These are phyloP conservation scores for Vanderwaltozyma polyspora DNA, from an alignment of 805 yeast genomes.

Conservation along the genomic window DNA sequence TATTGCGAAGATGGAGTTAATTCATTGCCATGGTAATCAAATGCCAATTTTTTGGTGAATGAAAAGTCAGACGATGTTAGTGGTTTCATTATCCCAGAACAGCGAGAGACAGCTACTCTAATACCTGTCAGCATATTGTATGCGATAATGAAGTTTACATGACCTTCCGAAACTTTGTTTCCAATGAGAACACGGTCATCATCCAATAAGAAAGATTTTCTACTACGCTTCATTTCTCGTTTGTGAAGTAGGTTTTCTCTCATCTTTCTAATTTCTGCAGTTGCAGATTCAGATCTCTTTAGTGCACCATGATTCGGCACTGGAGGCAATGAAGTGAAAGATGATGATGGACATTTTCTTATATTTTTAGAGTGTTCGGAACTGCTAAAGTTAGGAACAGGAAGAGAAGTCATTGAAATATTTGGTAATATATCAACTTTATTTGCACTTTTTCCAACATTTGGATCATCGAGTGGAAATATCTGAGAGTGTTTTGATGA, in stretches of 20 bases:
- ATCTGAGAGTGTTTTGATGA: slow-evolving; percentile 28
- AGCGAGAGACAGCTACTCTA: slow-evolving; percentile 84
- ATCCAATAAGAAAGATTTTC: slow-evolving; percentile 35
- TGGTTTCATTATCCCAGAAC: slow-evolving; percentile 74
- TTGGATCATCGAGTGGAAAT: slow-evolving; percentile 18
- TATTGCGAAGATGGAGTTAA: slow-evolving; percentile 87
- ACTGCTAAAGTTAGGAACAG: slow-evolving; percentile 5
- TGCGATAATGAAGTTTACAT: slow-evolving; percentile 84
- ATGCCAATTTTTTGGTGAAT: slow-evolving; percentile 67
- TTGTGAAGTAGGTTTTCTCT: slow-evolving; percentile 36
- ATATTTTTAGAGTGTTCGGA: background rate
- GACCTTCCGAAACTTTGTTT: slow-evolving; percentile 82
- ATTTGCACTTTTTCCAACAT: background rate
- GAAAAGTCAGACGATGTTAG: slow-evolving; percentile 58
- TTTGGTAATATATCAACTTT: background rate
- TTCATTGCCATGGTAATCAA: slow-evolving; percentile 79
- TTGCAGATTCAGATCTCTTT: slow-evolving; percentile 29
- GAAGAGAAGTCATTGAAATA: slow-evolving; percentile 8
- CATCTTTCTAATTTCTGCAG: slow-evolving; percentile 40
- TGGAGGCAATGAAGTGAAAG: slow-evolving; percentile 1
- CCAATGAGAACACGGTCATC: slow-evolving; percentile 55
- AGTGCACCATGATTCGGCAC: slow-evolving; percentile 10
- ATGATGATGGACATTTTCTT: slow-evolving; percentile 1
- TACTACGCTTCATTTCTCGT: slow-evolving; percentile 33
- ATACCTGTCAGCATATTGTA: slow-evolving; percentile 97